These are phyloP conservation scores for Solanum pennellii DNA, from an alignment of 257 asterid species.

Conservation along the genomic window DNA sequence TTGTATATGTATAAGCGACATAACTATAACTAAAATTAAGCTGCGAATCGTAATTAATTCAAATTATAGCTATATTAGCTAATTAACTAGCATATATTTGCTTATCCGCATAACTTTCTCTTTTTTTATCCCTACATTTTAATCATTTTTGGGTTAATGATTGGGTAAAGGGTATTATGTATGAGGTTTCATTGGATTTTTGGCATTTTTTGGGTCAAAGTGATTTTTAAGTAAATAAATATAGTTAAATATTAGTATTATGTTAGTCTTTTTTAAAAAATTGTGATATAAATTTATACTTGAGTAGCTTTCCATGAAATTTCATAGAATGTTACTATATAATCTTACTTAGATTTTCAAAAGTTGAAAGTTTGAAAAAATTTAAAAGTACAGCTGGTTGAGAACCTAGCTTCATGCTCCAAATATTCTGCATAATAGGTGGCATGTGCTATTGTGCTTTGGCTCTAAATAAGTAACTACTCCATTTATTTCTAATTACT, in stretches of 20 bases:
- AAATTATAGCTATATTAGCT: too few species aligned
- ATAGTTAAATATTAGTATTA: neutral
- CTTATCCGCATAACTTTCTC: neutral
- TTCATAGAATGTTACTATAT: neutral
- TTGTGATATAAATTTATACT: neutral
- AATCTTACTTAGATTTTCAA: neutral
- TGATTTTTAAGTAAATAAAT: neutral
- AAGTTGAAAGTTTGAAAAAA: neutral
- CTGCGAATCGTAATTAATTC: neutral
- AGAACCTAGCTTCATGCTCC: neutral
- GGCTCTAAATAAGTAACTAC: neutral
- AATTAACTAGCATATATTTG: too few species aligned
- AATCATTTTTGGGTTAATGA: neutral
- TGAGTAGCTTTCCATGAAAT: neutral
- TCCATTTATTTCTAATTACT: too few species aligned
- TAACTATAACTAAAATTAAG: too few species aligned
- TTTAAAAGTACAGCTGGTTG: neutral
- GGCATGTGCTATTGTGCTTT: neutral
- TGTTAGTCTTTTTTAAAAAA: too few species aligned
- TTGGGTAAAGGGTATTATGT: neutral
- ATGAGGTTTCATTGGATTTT: neutral
- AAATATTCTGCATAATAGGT: neutral
- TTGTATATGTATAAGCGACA: too few species aligned
- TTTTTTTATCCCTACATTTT: accelerated
- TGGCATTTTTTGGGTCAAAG: neutral